These are phyloP conservation scores for Parmelia sp. DNA, from an alignment of 495 filamentous ascomycete species.

Conservation along the genomic window DNA sequence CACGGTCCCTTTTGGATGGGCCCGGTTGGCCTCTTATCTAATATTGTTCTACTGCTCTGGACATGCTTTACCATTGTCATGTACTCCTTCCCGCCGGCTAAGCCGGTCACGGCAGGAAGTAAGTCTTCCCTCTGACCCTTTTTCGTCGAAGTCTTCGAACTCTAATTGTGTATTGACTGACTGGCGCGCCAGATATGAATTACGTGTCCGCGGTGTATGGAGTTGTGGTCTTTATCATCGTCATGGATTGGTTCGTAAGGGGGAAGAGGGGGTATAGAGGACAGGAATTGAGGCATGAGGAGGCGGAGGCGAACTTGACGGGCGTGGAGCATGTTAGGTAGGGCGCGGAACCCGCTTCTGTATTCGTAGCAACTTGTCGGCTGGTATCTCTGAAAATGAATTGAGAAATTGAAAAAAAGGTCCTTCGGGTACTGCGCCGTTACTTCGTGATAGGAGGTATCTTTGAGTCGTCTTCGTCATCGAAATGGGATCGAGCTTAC, in stretches of 20 bases:
- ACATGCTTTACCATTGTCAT: conserved; percentile 48
- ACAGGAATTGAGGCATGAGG: conserved; percentile 19
- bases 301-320: conserved; percentile 6
- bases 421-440: too few relatives aligned
- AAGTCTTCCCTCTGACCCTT: conserved; percentile 19
- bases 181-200: conserved; percentile 43
- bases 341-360: too few relatives aligned
- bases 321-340: too few relatives aligned
- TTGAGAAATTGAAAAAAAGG: too few relatives aligned
- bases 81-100: conserved; percentile 45
- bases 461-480: too few relatives aligned
- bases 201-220: conserved; percentile 50
- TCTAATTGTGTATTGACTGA: neutral
- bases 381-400: too few relatives aligned
- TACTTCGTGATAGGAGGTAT: too few relatives aligned
- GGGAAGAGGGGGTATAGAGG: conserved; percentile 39
- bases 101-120: conserved; percentile 36
- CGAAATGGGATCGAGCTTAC: too few relatives aligned
- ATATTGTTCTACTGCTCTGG: conserved; percentile 45
- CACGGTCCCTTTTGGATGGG: conserved; percentile 50
- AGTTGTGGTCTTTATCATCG: conserved; percentile 39
- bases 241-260: conserved; percentile 42
- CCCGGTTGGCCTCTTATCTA: conserved; percentile 36
- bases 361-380: too few relatives aligned
- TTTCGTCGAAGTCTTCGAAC: neutral